Percentiles rank a stretch among this genome's conserved stretches.
phyloP scores from a whole-genome alignment of 352 stramenopile species.

The Globisporangium alternatum region DNA sequence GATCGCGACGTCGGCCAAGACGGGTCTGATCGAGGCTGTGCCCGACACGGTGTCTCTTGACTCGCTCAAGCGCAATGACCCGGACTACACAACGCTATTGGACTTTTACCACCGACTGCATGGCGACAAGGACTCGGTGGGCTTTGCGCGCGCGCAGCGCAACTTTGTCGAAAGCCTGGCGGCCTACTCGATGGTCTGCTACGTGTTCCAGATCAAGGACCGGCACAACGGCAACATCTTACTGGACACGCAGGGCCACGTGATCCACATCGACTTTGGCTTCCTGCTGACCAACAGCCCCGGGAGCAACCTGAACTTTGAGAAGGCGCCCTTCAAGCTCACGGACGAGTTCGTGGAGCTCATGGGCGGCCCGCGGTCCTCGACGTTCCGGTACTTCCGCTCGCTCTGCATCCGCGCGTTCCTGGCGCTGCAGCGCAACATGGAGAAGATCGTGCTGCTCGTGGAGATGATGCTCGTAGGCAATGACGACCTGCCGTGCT shows the following conservation, averaged over 20 bases:
- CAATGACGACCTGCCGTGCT: constrained; percentile 84
- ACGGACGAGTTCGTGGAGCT: constrained; percentile 95
- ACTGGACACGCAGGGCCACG: constrained; percentile 94
- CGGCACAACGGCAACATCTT: constrained; percentile 99
- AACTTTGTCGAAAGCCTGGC: constrained; percentile 92
- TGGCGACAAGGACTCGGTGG: constrained; percentile 69
- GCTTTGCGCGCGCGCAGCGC: constrained; percentile 76
- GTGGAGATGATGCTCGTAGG: constrained; percentile 95
- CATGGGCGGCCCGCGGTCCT: constrained; percentile 91
- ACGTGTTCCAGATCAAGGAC: constrained; percentile 98
- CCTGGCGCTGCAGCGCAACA: constrained; percentile 91
- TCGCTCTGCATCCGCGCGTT: constrained; percentile 96
- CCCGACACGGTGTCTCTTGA: constrained; percentile 97
- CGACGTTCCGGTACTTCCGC: constrained; percentile 93
- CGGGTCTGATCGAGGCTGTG: constrained; percentile 96
- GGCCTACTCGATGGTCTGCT: constrained; percentile 97
- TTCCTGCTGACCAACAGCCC: constrained; percentile 96
- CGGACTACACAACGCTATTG: constrained; percentile 81
- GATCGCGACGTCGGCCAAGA: constrained; percentile 91
- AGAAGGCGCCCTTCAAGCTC: constrained; percentile 97
- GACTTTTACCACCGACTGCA: constrained; percentile 94
- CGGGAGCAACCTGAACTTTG: constrained; percentile 94
- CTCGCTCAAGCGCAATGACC: constrained; percentile 92
- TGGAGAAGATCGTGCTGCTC: constrained; percentile 94
- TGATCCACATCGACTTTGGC: constrained; percentile 99